phyloP scores from a whole-genome alignment of 257 asterid species.

The Solanum etuberosum region DNA sequence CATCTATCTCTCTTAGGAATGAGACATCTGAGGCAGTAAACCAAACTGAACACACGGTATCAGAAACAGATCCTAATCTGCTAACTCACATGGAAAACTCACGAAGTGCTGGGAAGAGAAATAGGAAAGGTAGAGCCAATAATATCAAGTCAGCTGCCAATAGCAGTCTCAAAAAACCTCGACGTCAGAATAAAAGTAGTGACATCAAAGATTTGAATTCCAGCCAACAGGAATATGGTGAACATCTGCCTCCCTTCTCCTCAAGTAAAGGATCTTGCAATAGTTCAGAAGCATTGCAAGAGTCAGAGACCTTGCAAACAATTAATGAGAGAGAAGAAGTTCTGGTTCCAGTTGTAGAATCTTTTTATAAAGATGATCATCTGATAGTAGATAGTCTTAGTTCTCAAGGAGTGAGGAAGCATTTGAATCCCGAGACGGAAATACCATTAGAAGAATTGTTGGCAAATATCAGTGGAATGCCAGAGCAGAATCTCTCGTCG shows the following conservation, averaged over 20 bases:
- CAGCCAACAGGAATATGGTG: not conserved
- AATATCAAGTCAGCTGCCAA: conserved; percentile 10
- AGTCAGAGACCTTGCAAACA: conserved; percentile 15
- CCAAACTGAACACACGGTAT: conserved; percentile 18
- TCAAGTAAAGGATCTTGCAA: not conserved
- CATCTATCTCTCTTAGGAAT: conserved; percentile 15
- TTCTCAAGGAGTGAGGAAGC: conserved; percentile 17
- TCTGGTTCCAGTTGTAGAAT: conserved; percentile 19
- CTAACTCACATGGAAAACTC: conserved; percentile 20
- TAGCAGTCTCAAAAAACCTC: conserved; percentile 12
- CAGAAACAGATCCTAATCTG: conserved; percentile 25
- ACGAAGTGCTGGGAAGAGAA: conserved; percentile 41
- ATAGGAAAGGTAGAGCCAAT: conserved; percentile 23
- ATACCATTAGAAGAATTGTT: conserved; percentile 20
- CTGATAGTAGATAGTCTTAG: conserved; percentile 14
- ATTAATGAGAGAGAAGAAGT: conserved; percentile 15
- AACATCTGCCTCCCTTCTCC: not conserved
- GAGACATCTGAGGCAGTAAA: conserved; percentile 21
- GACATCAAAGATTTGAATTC: conserved; percentile 16
- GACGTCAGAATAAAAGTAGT: conserved; percentile 10
- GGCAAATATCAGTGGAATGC: conserved; percentile 48
- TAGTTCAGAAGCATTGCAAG: conserved; percentile 11
- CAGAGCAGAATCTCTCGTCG: conserved; percentile 27
- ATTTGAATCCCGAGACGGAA: conserved; percentile 7
- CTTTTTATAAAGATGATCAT: conserved; percentile 22